Evolutionary conservation across 73 alveolate genomes (phyloP).

Genomic region (Paramecium primaurelia): DNA sequence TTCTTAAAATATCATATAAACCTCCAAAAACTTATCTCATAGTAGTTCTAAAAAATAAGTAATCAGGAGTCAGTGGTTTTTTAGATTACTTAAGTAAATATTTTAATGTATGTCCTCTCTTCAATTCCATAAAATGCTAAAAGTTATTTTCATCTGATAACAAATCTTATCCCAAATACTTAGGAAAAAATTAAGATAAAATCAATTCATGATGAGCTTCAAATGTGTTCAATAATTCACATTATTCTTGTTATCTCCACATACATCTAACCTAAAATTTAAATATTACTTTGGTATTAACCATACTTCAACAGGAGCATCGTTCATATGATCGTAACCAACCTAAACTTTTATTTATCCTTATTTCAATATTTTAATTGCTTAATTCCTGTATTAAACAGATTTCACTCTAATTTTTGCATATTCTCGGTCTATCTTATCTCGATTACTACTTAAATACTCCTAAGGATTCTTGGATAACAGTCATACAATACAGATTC

Average conservation of each 20-base stretch:
- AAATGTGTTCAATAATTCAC: constrained; percentile 13
- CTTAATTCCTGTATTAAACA: constrained; percentile 5
- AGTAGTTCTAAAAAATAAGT: background rate
- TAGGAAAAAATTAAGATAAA: background rate
- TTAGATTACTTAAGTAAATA: background rate
- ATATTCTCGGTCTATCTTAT: constrained; percentile 28
- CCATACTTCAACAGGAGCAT: constrained; percentile 52
- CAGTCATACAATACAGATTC: background rate
- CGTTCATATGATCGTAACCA: constrained; percentile 29
- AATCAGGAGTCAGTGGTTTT: background rate
- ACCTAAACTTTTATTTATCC: background rate
- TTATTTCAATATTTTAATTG: constrained; percentile 26
- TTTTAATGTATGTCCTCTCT: constrained; percentile 24
- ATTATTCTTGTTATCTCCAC: constrained; percentile 38
- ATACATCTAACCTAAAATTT: background rate
- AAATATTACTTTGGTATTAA: background rate
- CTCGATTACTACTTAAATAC: background rate
- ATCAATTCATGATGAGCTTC: constrained; percentile 44
- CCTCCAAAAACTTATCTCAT: constrained; percentile 17
- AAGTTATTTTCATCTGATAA: background rate
- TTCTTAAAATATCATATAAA: constrained; percentile 21
- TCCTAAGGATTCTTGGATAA: background rate
- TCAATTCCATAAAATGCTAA: constrained; percentile 43
- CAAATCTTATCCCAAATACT: constrained; percentile 16
- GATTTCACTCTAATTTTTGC: constrained; percentile 36